Evolutionary conservation across 495 filamentous ascomycete species (phyloP), one percentile per base, ranked within the genome.

Genomic region (Aspergillus avenaceus): DNA sequence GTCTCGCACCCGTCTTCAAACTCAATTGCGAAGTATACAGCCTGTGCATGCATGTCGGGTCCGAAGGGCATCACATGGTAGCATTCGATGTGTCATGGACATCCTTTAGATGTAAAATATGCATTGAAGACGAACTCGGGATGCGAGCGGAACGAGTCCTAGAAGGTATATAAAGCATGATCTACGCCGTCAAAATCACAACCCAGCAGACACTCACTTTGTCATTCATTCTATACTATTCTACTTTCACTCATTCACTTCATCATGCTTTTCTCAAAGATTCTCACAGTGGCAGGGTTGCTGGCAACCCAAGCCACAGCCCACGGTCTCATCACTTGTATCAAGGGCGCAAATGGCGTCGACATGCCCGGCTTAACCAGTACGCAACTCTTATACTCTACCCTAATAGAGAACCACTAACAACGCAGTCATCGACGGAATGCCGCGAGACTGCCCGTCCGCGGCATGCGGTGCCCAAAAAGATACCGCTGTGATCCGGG

Each of bases 371-470:
- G 71, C 24, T 68, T 81, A 3, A 72, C 72, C 16, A 75, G 57
- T 60, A 38, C 43, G 18, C 22, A 8, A n/a, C 18, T 19, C 14
- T 34, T 14, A 6, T 5, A 9, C 0, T 42, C 22, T 16, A 9
- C 4, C 24, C 3, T 7, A n/a, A n/a, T n/a, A 5, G 11, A 27
- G 25, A 12, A 27, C n/a, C n/a, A 44, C n/a, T 44, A 13, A 44
- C 41, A 28, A 31, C 23, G 51, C 52, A 82, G 80, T 84, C 38
- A 64, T 65, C 21, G 78, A 82, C 49, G 79, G 81, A 31, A 82
- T 77, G 23, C 80, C 78, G 18, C 76, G 79, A 36, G 76, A 80
- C 59, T 81, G 78, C 58, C 71, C 69, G 34, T 66, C 67, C 26
- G 76, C 77, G 43, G 52, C 50, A 4, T 83, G 80, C 55, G 79